Evolutionary conservation across 2,329 filamentous ascomycete species (phyloP).

Genomic region (Sporothrix pseudoabietina): DNA sequence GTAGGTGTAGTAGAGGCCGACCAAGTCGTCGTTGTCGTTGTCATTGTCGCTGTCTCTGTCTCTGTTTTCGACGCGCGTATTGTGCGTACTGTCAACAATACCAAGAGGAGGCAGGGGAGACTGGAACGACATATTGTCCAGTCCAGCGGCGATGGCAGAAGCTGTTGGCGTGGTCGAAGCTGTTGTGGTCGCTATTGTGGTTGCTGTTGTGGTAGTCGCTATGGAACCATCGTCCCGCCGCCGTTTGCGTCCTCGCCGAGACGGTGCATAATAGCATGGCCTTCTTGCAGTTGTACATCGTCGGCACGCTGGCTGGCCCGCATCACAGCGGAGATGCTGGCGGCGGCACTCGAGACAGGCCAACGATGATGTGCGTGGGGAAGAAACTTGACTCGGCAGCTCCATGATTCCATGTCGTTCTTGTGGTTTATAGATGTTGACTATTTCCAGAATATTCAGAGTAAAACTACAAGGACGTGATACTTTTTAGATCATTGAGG

Average conservation of each 20-base stretch:
- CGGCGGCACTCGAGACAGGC: slow-evolving; percentile 25
- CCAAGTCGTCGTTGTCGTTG: slow-evolving; percentile 3
- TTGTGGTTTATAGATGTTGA: not conserved
- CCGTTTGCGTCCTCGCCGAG: not conserved
- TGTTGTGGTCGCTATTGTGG: not conserved
- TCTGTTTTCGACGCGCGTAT: too few species aligned
- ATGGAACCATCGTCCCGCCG: not conserved
- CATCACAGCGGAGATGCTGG: slow-evolving; percentile 23
- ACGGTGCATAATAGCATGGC: slow-evolving; percentile 8
- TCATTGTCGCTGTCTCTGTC: not conserved
- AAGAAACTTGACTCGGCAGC: not conserved
- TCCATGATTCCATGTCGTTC: not conserved
- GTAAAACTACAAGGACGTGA: too few species aligned
- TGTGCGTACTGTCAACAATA: too few species aligned
- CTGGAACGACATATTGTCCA: not conserved
- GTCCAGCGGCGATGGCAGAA: not conserved
- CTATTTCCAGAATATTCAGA: not conserved
- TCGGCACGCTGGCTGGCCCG: not conserved
- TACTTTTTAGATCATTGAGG: too few species aligned
- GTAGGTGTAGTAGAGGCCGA: slow-evolving; percentile 27
- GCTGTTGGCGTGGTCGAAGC: not conserved
- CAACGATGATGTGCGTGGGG: not conserved
- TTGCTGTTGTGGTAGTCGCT: not conserved
- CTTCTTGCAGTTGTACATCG: not conserved
- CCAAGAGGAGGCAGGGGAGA: not conserved